These are phyloP conservation scores for Kwoniella sp. DNA, from an alignment of 768 basidiomycete species.

Conservation along the genomic window DNA sequence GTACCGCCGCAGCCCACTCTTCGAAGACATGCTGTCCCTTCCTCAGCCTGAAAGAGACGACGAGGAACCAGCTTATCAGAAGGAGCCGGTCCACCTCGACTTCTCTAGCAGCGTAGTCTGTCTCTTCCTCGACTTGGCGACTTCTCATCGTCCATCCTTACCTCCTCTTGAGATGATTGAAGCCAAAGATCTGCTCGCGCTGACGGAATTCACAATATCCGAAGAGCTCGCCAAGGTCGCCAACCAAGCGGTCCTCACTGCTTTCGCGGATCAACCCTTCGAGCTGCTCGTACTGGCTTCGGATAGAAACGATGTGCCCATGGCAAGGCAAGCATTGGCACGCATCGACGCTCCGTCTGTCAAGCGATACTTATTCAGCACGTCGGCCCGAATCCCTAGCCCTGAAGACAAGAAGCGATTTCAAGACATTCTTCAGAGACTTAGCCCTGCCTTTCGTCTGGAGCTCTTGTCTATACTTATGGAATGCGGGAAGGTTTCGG, in stretches of 20 bases:
- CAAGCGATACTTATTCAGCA: neutral
- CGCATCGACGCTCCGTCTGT: neutral
- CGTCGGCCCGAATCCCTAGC: neutral
- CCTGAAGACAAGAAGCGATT: neutral
- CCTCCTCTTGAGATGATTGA: neutral
- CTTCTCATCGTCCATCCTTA: neutral
- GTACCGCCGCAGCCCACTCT: neutral
- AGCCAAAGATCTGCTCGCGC: neutral
- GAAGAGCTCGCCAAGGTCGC: neutral
- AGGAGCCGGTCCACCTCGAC: neutral
- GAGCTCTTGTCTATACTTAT: neutral
- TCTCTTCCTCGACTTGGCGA: neutral
- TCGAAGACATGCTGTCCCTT: neutral
- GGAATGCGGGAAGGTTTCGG: neutral
- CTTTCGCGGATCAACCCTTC: neutral
- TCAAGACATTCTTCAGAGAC: neutral
- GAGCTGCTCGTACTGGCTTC: slow-evolving; percentile 7
- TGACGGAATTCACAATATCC: neutral
- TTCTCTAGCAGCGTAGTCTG: neutral
- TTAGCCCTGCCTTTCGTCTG: neutral
- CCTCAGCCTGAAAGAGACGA: neutral
- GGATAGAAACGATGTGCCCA: neutral
- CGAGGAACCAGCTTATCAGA: neutral
- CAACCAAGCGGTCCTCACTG: neutral
- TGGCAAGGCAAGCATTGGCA: slow-evolving; percentile 2